Base-by-base conservation (phyloP, 768 basidiomycete species). In the Rhizopogon salebrosus region DNA sequence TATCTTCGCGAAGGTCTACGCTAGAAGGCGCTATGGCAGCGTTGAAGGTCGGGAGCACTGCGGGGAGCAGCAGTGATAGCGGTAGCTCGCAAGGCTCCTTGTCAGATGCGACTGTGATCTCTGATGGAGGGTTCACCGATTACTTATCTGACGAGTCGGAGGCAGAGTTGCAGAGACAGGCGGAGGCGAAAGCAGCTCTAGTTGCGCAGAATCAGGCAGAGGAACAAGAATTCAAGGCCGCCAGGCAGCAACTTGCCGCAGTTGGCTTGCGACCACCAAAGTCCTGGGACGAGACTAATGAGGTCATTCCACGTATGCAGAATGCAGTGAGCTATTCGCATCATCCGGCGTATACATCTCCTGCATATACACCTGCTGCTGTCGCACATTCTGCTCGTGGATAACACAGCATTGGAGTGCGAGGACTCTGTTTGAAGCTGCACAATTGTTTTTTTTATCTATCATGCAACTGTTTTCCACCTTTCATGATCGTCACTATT, bases 131-230 rank as follows among this genome's bases (percentile, higher is more conserved):
- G 14, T 93, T 93, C 63, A 93, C 91, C 11, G 91, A 93, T 65
- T 93, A 93, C 65, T 70, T 92, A 27, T 92, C 89, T n/a, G 90
- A 92, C 63, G 90, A 93, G 69, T 92, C 89, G n/a, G 90, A 93
- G 62, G 89, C 84, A 24, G 90, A 93, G 64, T 68, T 93, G 51
- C 90, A 93, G 69, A 76, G 88, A 54, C 89, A 92, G 68, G 90
- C 90, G 4, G 91, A 92, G 62, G 83, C 82, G 20, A 83, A 80
- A 56, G 90, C 90, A 4, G 87, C 84, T 5, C 66, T 88, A 39
- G 69, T 88, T 14, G 89, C 87, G n/a, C 86, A 90, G 71, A 87
- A 80, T 55, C 84, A 87, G 60, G 79, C 82, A 41, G 89, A 92
- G 66, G 89, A 92, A 64, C 72, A 78, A 56, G 89, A 92, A 63